phyloP scores from a whole-genome alignment of 2,329 filamentous ascomycete genomes.

The Hypoxylon sp. region DNA sequence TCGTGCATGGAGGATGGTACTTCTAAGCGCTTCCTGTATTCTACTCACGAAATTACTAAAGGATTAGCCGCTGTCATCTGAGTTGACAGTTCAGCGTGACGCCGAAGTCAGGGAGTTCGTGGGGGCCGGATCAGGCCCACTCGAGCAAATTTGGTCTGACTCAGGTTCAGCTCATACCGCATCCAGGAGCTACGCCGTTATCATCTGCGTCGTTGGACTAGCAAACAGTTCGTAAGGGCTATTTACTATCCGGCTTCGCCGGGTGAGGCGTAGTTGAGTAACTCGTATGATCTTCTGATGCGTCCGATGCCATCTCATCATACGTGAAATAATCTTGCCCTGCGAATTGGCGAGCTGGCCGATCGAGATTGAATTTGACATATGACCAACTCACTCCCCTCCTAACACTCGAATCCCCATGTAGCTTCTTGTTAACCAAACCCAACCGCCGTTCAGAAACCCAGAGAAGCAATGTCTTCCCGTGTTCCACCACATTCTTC shows the following conservation, averaged over 20 bases:
- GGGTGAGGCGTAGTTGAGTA: not conserved
- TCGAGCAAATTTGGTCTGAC: not conserved
- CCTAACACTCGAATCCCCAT: not conserved
- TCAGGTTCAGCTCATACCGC: not conserved
- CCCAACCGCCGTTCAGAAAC: not conserved
- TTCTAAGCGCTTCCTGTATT: not conserved
- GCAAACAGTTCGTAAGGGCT: not conserved
- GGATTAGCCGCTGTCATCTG: not conserved
- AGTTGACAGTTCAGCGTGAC: not conserved
- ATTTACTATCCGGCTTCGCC: not conserved
- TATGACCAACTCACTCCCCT: not conserved
- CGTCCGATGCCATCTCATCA: not conserved
- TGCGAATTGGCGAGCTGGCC: not conserved
- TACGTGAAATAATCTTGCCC: not conserved
- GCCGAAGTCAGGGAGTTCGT: not conserved
- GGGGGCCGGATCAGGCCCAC: not conserved
- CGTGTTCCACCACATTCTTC: not conserved
- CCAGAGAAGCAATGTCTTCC: not conserved
- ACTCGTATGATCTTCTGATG: not conserved
- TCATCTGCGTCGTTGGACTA: not conserved
- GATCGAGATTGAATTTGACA: too few relatives aligned
- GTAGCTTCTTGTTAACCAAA: not conserved
- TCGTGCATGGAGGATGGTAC: too few relatives aligned
- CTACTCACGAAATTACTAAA: not conserved
- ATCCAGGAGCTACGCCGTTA: not conserved